A percentile compares a stretch with the other conserved stretches of the same genome.
Evolutionary conservation across 371 early-diverging fungal species (phyloP).

Genomic region (Coemansia sp.): DNA sequence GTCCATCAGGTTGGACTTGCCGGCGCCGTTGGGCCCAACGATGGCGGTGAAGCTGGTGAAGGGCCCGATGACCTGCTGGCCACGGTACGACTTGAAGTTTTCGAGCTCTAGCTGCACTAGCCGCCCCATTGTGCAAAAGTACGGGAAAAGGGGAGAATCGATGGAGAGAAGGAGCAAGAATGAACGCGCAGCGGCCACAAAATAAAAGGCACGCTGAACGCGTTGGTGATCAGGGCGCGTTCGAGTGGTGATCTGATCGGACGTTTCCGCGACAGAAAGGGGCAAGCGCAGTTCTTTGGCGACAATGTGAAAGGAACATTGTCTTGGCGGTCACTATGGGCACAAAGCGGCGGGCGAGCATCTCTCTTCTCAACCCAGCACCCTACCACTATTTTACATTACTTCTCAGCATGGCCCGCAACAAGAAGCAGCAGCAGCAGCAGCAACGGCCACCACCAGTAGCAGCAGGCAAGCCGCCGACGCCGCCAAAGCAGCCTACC

Average conservation of each 20-base stretch:
- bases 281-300: too few relatives aligned
- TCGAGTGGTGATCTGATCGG: too few relatives aligned
- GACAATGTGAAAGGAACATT: too few relatives aligned
- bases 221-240: too few relatives aligned
- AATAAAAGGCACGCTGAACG: not conserved
- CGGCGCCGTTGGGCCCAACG: conserved; percentile 99
- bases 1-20: conserved; percentile 99
- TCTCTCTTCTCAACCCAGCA: too few relatives aligned
- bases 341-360: too few relatives aligned
- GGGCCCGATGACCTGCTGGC: conserved; percentile 90
- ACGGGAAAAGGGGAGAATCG: not conserved
- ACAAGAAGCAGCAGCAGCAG: too few relatives aligned
- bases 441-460: too few relatives aligned
- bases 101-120: conserved; percentile 91
- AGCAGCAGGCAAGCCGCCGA: not conserved
- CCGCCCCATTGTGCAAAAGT: conserved; percentile 61
- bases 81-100: conserved; percentile 99
- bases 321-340: too few relatives aligned
- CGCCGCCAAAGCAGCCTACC: not conserved
- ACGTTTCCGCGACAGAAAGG: too few relatives aligned
- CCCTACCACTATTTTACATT: too few relatives aligned
- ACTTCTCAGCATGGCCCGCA: too few relatives aligned
- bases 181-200: not conserved
- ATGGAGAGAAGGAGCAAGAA: not conserved
- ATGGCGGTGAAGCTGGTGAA: conserved; percentile 97